Conservation (phyloP, 345 rosid species). For the Dipteronia dyeriana region DNA sequence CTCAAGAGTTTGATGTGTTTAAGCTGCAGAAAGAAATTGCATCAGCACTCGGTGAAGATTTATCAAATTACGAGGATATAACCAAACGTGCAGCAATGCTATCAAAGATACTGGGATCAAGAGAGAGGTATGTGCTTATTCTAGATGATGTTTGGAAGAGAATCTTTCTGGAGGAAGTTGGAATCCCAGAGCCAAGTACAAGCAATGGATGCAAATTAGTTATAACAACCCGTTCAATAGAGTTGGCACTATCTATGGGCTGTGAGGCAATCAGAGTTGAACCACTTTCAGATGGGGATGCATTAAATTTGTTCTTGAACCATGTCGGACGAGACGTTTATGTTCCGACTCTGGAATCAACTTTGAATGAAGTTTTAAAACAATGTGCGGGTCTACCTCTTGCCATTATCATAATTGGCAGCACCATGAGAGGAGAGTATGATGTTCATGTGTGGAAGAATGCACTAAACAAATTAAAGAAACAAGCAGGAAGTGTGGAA, state of each 20-base stretch:
- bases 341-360: background rate
- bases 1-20: constrained; percentile 2
- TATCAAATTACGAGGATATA: background rate
- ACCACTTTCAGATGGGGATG: background rate
- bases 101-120: background rate
- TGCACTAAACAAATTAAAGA: constrained; percentile 17
- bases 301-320: background rate
- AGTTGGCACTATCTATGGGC: background rate
- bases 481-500: background rate
- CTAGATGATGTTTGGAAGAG: constrained; percentile 23
- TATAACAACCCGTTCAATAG: background rate
- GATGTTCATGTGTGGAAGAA: background rate
- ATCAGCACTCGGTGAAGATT: background rate
- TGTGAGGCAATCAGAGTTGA: background rate
- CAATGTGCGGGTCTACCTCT: constrained; percentile 22
- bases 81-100: constrained; percentile 11
- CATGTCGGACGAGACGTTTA: background rate
- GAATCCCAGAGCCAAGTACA: constrained; percentile 11
- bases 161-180: constrained; percentile 9
- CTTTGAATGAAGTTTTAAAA: background rate
- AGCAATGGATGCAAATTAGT: background rate
- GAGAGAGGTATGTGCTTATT: constrained; percentile 15
- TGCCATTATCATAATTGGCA: constrained; percentile 9
- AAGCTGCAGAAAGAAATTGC: constrained; percentile 20
- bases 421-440: background rate